Evolutionary conservation across 352 stramenopile genomes (phyloP), one percentile per base, ranked within the genome.

Genomic region (Aphanomyces cochlioides): DNA sequence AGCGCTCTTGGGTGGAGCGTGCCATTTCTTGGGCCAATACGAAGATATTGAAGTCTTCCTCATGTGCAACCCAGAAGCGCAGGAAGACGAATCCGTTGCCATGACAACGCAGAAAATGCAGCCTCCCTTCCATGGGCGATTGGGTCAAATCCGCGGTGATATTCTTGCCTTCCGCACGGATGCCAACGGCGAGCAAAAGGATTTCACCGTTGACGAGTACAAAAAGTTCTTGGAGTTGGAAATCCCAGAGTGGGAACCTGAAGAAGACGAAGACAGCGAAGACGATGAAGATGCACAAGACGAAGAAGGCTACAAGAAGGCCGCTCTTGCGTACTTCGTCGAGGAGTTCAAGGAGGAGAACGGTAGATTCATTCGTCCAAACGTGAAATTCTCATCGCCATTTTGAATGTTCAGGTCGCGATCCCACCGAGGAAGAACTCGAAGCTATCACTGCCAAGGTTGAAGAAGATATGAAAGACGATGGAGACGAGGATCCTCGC

Each of bases 221-320:
- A 68, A 76, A 56, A 37, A 65, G 3, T 72, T 74, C 39, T 45
- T 58, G n/a, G 59, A 53, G 37, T 50, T 67, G 21, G 67, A 65
- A 10, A 43, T 76, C 21, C 59, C 69, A 61, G 74, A 96, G 66
- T 97, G 81, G 72, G 78, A 87, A 69, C 87, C 81, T 13, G 78
- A 84, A 60, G 66, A 83, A 21, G 77, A 78, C 37, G 67, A 76
- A 15, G 76, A 77, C 50, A 45, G 28, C 12, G 50, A 66, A 5
- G 57, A 50, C 40, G 47, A 67, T 21, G 40, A 6, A 8, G 53
- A 48, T 3, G 37, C 45, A 2, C 34, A 75, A 37, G 67, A 74
- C 19, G 57, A 67, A 36, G 77, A 72, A 21, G 76, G 74, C 64
- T 88, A 88, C 73, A 68, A 78, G 40, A 53, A 76, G 56, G 50